Evolutionary conservation across 2,329 filamentous ascomycete genomes (phyloP).

Genomic region (Neophaeococcomyces mojaviensis): DNA sequence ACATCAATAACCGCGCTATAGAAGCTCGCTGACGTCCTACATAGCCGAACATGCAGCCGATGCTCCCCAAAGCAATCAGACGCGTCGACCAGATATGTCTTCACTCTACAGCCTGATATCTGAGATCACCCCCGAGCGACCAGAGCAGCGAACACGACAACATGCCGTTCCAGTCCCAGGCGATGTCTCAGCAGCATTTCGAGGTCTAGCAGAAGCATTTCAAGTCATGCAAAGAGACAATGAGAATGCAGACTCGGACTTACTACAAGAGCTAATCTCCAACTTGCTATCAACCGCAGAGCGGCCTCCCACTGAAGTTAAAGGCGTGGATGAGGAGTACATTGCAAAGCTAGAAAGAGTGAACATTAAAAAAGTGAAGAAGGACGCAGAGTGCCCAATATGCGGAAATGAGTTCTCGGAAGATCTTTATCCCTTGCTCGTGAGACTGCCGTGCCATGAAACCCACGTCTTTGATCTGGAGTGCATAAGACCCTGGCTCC

Average conservation of each 20-base stretch:
- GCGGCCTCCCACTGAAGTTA: conserved; percentile 51
- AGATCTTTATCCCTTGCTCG: conserved; percentile 56
- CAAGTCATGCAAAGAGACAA: conserved; percentile 47
- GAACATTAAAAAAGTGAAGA: conserved; percentile 22
- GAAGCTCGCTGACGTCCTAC: neutral
- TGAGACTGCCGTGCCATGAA: conserved; percentile 54
- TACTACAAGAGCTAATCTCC: conserved; percentile 50
- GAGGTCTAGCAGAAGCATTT: conserved; percentile 54
- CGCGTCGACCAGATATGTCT: conserved; percentile 55
- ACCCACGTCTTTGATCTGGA: conserved; percentile 58
- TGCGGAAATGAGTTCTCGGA: conserved; percentile 49
- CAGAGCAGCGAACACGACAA: conserved; percentile 44
- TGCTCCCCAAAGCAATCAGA: conserved; percentile 22
- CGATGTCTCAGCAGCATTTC: conserved; percentile 53
- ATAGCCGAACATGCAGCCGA: conserved; percentile 23
- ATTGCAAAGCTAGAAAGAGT: conserved; percentile 23
- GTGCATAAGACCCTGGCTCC: conserved; percentile 58
- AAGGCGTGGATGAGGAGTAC: conserved; percentile 52
- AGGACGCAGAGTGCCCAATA: conserved; percentile 41
- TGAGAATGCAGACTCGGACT: conserved; percentile 31
- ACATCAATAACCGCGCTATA: conserved; percentile 6
- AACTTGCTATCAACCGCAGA: conserved; percentile 49
- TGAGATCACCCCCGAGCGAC: conserved; percentile 48
- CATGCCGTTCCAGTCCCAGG: conserved; percentile 53
- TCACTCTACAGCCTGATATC: conserved; percentile 57